Base-by-base conservation (phyloP, 345 rosid genomes). In the Adansonia digitata region DNA sequence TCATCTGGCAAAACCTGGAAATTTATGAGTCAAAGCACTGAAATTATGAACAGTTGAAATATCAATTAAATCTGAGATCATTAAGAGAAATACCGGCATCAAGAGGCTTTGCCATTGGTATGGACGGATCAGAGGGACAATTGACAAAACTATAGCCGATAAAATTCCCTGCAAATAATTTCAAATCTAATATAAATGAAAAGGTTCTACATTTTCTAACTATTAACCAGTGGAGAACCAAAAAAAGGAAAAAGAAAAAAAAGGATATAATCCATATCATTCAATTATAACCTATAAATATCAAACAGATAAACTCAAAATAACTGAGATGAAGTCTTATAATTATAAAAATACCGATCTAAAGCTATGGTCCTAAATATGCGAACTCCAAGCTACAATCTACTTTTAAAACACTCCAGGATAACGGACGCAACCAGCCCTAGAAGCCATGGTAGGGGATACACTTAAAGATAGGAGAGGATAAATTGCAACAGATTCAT, bases 31-130 rank as follows among this genome's bases (percentile, higher is more conserved):
- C 45, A 6, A 39, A 81, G 72, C 77, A 81, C 66, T 57, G 15
- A 62, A 35, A 53, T 27, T 29, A 27, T 51, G 62, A 45, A 60
- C 20, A 57, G 59, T 42, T 31, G 10, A 61, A 42, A 20, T 40
- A 73, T 52, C 27, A 48, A 20, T 45, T 8, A 72, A 56, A 62
- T 66, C 40, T 7, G 2, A 64, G 55, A 24, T 34, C 15, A 43
- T 35, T 65, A 59, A 13, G 60, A 71, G 74, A 73, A 60, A 72
- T 83, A 94, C 98, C 75, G 97, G 98, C 97, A 94, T 92, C 76
- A 94, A 81, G 72, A 92, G 86, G 89, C 97, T 92, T 83, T 94
- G 98, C 97, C 97, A 92, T 72, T 84, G 97, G 83, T 85, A 94
- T 40, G 98, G 97, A 61, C 97, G 93, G 62, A 92, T 92, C 15